phyloP scores from a whole-genome alignment of 345 rosid species.

The sweet orange (Citrus sinensis) region DNA sequence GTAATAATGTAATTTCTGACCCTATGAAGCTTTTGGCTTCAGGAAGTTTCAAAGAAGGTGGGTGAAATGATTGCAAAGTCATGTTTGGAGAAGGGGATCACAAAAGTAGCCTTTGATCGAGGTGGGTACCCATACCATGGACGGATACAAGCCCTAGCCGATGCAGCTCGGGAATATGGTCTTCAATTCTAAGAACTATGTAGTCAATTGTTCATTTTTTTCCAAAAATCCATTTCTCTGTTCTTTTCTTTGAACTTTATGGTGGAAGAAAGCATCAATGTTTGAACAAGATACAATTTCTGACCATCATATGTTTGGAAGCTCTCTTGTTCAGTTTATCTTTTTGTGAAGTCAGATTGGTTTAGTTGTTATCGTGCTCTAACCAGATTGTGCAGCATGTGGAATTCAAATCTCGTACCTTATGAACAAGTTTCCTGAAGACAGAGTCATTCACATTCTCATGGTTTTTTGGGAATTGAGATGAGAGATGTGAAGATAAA shows the following conservation, averaged over 20 bases:
- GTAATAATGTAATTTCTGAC: not conserved
- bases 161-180: conserved; percentile 82
- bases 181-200: conserved; percentile 54
- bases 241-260: not conserved
- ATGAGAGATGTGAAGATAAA: not conserved
- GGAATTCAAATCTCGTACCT: not conserved
- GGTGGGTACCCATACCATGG: conserved; percentile 97
- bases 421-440: not conserved
- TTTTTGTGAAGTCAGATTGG: not conserved
- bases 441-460: not conserved
- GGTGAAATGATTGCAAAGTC: conserved; percentile 80
- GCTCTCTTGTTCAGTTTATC: not conserved
- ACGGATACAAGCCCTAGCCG: conserved; percentile 71
- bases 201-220: conserved; percentile 15
- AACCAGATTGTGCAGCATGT: not conserved
- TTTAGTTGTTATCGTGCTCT: not conserved
- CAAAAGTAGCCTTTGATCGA: conserved; percentile 83
- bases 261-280: not conserved
- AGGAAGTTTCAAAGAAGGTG: conserved; percentile 89
- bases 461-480: not conserved
- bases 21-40: conserved; percentile 21
- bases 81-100: conserved; percentile 87
- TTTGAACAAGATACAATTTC: not conserved
- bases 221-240: not conserved
- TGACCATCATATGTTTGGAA: not conserved